Percentiles rank a stretch among this genome's conserved stretches.
These are phyloP conservation scores for Myxozyma mucilagina DNA, from an alignment of 805 yeast genomes.

Conservation along the genomic window DNA sequence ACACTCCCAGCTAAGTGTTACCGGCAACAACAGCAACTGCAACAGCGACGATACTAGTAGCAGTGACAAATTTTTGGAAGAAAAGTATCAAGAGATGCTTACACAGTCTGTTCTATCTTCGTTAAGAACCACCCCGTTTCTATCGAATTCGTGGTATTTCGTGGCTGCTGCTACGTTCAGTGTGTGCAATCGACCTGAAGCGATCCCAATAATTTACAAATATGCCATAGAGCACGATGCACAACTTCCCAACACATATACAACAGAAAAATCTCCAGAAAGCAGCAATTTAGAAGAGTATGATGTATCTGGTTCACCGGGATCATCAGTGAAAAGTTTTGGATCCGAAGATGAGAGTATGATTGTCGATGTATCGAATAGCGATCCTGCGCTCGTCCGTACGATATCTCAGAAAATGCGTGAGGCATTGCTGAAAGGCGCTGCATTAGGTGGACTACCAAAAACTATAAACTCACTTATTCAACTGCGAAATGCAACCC, in stretches of 20 bases:
- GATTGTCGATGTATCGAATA: slow-evolving; percentile 13
- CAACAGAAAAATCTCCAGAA: neutral
- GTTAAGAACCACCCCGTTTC: slow-evolving; percentile 19
- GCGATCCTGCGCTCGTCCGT: slow-evolving; percentile 33
- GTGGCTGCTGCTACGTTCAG: slow-evolving; percentile 80
- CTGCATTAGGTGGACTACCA: slow-evolving; percentile 83
- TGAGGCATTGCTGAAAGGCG: slow-evolving; percentile 75
- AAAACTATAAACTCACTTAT: slow-evolving; percentile 78
- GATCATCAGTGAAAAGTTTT: slow-evolving; percentile 3
- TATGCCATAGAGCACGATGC: slow-evolving; percentile 51
- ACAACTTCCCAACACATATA: neutral
- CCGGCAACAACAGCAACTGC: neutral
- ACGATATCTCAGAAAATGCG: slow-evolving; percentile 57
- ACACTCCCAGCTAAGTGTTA: neutral
- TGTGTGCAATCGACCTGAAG: slow-evolving; percentile 79
- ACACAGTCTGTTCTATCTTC: slow-evolving; percentile 16
- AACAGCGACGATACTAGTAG: neutral
- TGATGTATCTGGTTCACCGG: neutral
- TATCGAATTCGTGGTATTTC: slow-evolving; percentile 59
- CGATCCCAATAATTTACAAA: slow-evolving; percentile 71
- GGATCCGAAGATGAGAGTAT: slow-evolving; percentile 23
- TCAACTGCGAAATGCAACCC: slow-evolving; percentile 64
- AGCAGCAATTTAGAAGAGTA: neutral
- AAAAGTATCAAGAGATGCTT: neutral
- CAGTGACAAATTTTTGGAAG: neutral